phyloP scores from a whole-genome alignment of 192 early-diverging fungal species.

The Podila verticillata region DNA sequence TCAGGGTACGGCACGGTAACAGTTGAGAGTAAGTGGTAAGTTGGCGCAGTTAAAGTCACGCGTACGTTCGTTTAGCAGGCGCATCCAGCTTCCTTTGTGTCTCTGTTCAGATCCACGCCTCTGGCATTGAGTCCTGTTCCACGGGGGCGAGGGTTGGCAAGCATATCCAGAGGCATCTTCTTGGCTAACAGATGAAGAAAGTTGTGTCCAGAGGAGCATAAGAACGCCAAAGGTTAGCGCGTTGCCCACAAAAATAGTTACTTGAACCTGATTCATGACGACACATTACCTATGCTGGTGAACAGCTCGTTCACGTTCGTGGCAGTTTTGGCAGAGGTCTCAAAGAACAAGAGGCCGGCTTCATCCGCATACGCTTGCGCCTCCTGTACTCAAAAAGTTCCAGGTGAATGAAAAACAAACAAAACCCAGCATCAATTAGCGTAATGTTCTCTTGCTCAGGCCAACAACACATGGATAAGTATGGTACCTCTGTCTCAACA shows the following conservation, averaged over 20 bases:
- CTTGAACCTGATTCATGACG: not conserved
- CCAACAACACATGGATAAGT: not conserved
- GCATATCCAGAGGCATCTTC: slow-evolving; percentile 75
- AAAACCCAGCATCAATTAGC: not conserved
- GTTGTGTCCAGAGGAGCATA: not conserved
- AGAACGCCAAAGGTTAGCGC: not conserved
- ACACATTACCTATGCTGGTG: slow-evolving; percentile 63
- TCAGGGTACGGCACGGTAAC: not conserved
- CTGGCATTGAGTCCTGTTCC: slow-evolving; percentile 53
- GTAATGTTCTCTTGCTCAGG: not conserved
- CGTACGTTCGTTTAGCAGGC: slow-evolving; percentile 16
- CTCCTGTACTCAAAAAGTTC: slow-evolving; percentile 50
- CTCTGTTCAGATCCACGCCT: slow-evolving; percentile 62
- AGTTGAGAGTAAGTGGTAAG: not conserved
- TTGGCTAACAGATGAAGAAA: slow-evolving; percentile 54
- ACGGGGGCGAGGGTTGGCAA: slow-evolving; percentile 64
- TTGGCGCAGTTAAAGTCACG: not conserved
- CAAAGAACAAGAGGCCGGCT: slow-evolving; percentile 70
- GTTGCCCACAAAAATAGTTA: not conserved
- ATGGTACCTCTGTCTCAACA: slow-evolving; percentile 68
- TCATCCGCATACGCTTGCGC: slow-evolving; percentile 74
- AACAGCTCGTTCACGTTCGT: slow-evolving; percentile 70
- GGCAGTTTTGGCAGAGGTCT: slow-evolving; percentile 75
- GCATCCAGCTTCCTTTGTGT: slow-evolving; percentile 40
- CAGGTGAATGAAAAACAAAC: not conserved